Percentiles rank a stretch among this genome's conserved stretches.
These are phyloP conservation scores for Skeletonema costatum DNA, from an alignment of 108 stramenopile species.

Conservation along the genomic window DNA sequence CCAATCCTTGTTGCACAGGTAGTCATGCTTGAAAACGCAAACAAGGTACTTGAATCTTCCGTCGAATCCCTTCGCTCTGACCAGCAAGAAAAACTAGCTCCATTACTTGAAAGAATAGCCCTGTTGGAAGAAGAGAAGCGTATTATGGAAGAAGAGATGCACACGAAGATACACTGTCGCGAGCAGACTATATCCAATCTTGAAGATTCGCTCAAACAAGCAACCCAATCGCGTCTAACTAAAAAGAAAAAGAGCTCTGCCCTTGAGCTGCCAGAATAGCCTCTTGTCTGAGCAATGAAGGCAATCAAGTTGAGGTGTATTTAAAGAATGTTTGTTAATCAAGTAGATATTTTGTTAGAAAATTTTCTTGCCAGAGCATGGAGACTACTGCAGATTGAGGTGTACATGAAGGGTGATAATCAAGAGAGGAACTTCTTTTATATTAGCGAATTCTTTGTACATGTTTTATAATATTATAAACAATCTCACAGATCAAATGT, in stretches of 20 bases:
- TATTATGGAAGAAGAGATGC: slow-evolving; percentile 37
- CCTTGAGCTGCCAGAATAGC: not conserved
- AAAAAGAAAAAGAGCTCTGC: not conserved
- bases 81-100: slow-evolving; percentile 28
- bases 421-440: no score
- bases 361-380: not conserved
- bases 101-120: slow-evolving; percentile 25
- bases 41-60: slow-evolving; percentile 28
- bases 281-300: not conserved
- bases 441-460: no score
- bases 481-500: not conserved
- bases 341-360: not conserved
- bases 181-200: slow-evolving; percentile 45
- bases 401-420: no score
- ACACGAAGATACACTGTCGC: slow-evolving; percentile 31
- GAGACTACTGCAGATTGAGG: not conserved
- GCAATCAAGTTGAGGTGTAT: not conserved
- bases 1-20: slow-evolving; percentile 43
- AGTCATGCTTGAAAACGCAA: slow-evolving; percentile 42
- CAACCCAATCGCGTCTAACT: not conserved
- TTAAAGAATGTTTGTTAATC: no score
- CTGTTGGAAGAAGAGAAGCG: slow-evolving; percentile 40
- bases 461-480: no score
- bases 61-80: slow-evolving; percentile 36
- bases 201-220: slow-evolving; percentile 30